These are phyloP conservation scores for Daldinia childiae DNA, from an alignment of 495 filamentous ascomycete species.

Conservation along the genomic window DNA sequence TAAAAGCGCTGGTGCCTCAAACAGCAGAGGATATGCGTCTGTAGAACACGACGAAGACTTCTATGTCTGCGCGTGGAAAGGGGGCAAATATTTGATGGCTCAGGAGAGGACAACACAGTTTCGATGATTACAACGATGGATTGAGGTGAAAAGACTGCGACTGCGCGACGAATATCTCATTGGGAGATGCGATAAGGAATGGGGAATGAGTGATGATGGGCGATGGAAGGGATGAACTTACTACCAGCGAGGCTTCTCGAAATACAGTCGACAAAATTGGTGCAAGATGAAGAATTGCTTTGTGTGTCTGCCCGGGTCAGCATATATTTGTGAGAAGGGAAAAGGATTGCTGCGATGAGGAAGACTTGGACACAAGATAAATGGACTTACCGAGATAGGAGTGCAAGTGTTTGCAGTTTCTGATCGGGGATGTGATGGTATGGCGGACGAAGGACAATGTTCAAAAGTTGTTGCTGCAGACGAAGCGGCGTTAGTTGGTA, in stretches of 20 bases:
- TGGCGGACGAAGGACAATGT: background rate
- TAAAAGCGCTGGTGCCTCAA: background rate
- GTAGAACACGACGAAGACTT: background rate
- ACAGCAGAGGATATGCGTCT: background rate
- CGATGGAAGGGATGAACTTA: slow-evolving; percentile 7
- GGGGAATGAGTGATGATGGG: background rate
- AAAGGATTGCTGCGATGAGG: background rate
- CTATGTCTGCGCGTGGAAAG: background rate
- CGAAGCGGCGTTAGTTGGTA: background rate
- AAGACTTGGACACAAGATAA: background rate
- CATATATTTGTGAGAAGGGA: background rate
- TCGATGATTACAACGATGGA: background rate
- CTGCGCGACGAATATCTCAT: background rate
- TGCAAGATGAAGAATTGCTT: background rate
- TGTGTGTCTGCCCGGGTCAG: background rate
- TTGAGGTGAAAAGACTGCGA: background rate
- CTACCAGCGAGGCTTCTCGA: background rate
- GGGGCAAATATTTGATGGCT: background rate
- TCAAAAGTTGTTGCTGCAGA: background rate
- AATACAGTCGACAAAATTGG: background rate
- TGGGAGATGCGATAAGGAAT: background rate
- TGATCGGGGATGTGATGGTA: background rate
- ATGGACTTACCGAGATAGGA: slow-evolving; percentile 5
- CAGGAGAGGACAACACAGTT: background rate
- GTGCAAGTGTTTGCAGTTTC: background rate